Percentiles rank a stretch among this genome's conserved stretches.
phyloP scores from a whole-genome alignment of 805 yeast genomes.

The Yamadazyma endophytica region DNA sequence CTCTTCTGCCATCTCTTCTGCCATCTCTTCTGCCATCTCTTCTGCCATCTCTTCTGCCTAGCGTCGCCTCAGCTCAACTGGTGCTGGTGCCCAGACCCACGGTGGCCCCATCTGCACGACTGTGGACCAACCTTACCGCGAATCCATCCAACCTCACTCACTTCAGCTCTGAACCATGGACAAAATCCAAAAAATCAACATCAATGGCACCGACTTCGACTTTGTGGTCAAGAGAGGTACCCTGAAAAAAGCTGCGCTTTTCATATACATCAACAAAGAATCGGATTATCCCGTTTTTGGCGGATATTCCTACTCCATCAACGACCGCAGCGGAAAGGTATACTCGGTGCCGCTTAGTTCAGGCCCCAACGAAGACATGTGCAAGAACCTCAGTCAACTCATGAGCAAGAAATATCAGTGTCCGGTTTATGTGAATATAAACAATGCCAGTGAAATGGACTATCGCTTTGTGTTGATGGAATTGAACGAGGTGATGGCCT shows the following conservation, averaged over 20 bases:
- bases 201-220: too few relatives aligned
- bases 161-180: too few relatives aligned
- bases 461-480: conserved; percentile 6
- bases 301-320: conserved; percentile 11
- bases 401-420: conserved; percentile 8
- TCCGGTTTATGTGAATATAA: conserved; percentile 11
- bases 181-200: too few relatives aligned
- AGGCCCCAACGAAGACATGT: conserved; percentile 9
- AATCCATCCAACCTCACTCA: too few relatives aligned
- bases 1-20: too few relatives aligned
- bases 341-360: conserved; percentile 2
- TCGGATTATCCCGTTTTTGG: conserved; percentile 8
- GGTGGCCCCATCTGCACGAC: too few relatives aligned
- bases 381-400: conserved; percentile 10
- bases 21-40: too few relatives aligned
- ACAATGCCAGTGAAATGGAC: conserved; percentile 9
- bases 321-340: conserved; percentile 1
- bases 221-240: too few relatives aligned
- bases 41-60: too few relatives aligned
- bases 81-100: too few relatives aligned
- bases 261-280: conserved; percentile 8
- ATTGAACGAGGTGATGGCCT: conserved; percentile 3
- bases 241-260: conserved; percentile 8
- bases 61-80: too few relatives aligned
- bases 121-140: too few relatives aligned